Evolutionary conservation across 305 asterid species (phyloP).

Genomic region (Striga hermonthica): DNA sequence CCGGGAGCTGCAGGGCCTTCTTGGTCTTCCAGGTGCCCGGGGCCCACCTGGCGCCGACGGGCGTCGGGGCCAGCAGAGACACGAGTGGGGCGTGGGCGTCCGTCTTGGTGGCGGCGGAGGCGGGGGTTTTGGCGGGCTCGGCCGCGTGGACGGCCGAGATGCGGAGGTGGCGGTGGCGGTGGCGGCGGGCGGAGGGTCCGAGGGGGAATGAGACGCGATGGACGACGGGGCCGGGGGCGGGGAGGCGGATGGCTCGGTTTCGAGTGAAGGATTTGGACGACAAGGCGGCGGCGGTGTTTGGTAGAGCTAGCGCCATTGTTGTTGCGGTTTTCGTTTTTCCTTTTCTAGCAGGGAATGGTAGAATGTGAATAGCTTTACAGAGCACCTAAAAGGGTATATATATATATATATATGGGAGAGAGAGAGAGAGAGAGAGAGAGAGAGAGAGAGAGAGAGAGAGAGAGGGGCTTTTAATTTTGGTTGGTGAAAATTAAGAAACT

Average conservation of each 20-base stretch:
- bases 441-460: no score
- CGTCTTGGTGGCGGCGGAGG: conserved; percentile 30
- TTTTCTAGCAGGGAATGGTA: conserved; percentile 5
- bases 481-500: no score
- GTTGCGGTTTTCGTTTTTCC: neutral
- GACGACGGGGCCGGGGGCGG: conserved; percentile 26
- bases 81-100: neutral
- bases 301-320: conserved; percentile 61
- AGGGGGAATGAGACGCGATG: conserved; percentile 32
- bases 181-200: conserved; percentile 26
- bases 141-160: conserved; percentile 71
- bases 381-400: no score
- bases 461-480: no score
- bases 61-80: conserved; percentile 25
- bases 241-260: conserved; percentile 33
- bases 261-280: conserved; percentile 50
- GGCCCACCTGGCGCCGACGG: conserved; percentile 45
- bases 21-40: conserved; percentile 61
- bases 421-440: no score
- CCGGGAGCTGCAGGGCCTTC: conserved; percentile 75
- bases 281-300: conserved; percentile 49
- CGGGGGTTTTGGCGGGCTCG: conserved; percentile 60
- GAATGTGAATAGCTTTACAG: no score
- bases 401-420: no score
- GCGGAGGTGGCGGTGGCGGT: conserved; percentile 45